Evolutionary conservation across 257 asterid genomes (phyloP), one percentile per base, ranked within the genome.

Genomic region (Thymus mandschuricus): DNA sequence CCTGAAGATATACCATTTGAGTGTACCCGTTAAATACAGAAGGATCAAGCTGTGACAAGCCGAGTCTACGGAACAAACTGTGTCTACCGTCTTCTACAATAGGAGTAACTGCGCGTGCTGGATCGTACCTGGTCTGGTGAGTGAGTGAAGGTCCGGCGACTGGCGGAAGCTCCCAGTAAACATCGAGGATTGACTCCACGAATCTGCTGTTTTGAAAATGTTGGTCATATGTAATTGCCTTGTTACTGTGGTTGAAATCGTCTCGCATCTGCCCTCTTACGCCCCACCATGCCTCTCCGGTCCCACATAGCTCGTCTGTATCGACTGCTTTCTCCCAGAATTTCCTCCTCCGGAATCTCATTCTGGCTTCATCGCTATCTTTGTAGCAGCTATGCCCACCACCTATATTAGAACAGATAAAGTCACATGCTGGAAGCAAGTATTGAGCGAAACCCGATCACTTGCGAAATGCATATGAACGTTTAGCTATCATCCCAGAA

Each of bases 281-380:
- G 3, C 99, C 99, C 99, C 99, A 92, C 99, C 99, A 95, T 68
- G 93, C 93, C 72, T 95, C 99, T 58, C 88, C 95, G 0, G 97
- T 86, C 62, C 97, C 97, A 66, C 99, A 95, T 30, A 95, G 94
- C 87, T 95, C 95, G 41, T 89, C 84, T 21, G 70, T 71, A 58
- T 88, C 95, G 10, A 88, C 96, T 34, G 99, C 91, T 82, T 92
- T 92, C 63, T 95, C 94, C 98, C 98, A 95, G 83, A 95, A 84
- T 68, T 87, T 92, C 77, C 82, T 88, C 78, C 97, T 84, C 73
- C 91, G 81, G 45, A 28, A 66, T 81, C 99, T 84, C 68, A 88
- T 76, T 81, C 98, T 83, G 29, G 96, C 97, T 87, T 95, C 99
- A 64, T 95, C 99, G 12, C 99, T 77, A 41, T 92, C 99, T 80